Base-by-base conservation (phyloP, 805 yeast species). In the Suhomyces sp. region DNA sequence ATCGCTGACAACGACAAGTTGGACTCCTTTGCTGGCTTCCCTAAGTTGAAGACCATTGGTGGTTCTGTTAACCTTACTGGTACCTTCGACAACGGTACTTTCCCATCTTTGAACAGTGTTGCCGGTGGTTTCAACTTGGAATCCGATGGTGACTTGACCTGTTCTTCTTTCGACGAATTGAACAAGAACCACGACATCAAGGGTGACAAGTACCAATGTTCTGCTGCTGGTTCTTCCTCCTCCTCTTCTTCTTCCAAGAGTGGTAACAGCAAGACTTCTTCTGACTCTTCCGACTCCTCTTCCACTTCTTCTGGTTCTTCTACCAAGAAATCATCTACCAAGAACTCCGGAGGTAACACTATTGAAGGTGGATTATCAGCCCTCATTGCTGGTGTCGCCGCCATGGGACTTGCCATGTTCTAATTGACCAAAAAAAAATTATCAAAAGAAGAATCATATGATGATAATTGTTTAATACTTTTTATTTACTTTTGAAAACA, bases 111-210 rank as follows among this genome's bases (percentile, higher is more conserved):
- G 71, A 78, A 73, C 64, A 82, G 87, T 66, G 96, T 94, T 65
- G 83, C 84, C 70, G 99, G 99, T 83, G 97, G 96, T 73, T 96
- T 92, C 76, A 76, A 77, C 67, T 80, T 94, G 68, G 87, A 86
- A 70, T 81, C 97, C 56, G 69, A 76, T 54, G 87, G 89, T 69
- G 86, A 87, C 66, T 85, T 90, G 75, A 84, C 90, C 76, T 94
- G 99, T 84, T 71, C 79, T 57, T 77, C 80, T 51, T 90, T 92
- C 79, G 82, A 87, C 72, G 65, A 72, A 51, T 82, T 90, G 69
- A 85, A 89, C 81, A 72, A 77, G 67, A 79, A 81, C 64, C 96
- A 96, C 75, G 88, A 81, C 70, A 85, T 94, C 73, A 90, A 86
- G 78, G 99, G 99, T 83, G 90, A 90, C 79, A 78, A 84, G 64